phyloP scores from a whole-genome alignment of 2,329 filamentous ascomycete species.

The Ambrosiella beaveri region DNA sequence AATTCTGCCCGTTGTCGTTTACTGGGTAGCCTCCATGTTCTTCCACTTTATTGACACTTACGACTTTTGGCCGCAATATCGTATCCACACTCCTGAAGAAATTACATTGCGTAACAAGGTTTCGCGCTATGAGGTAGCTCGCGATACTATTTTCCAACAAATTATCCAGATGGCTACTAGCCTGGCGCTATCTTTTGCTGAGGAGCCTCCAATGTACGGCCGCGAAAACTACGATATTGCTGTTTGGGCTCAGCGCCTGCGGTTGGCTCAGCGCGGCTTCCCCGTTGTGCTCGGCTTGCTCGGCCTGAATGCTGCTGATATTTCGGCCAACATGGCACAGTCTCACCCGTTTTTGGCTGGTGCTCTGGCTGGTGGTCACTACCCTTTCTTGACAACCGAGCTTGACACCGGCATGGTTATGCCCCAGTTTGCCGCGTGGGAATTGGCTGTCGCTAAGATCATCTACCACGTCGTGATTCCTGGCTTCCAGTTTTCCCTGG shows the following conservation, averaged over 20 bases:
- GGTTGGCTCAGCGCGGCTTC: constrained; percentile 61
- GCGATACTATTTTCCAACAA: constrained; percentile 85
- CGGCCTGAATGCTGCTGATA: constrained; percentile 56
- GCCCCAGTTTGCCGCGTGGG: constrained; percentile 71
- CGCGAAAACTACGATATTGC: constrained; percentile 74
- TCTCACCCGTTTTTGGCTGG: constrained; percentile 60
- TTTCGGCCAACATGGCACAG: constrained; percentile 58
- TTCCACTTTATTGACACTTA: constrained; percentile 78
- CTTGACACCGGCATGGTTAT: constrained; percentile 35
- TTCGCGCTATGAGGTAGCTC: constrained; percentile 65
- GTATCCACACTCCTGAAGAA: constrained; percentile 87
- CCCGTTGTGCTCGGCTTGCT: constrained; percentile 52
- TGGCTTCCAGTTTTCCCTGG: constrained; percentile 56
- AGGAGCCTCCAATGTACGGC: constrained; percentile 56
- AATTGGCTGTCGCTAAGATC: constrained; percentile 52
- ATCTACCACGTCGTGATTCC: constrained; percentile 72
- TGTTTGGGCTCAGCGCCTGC: constrained; percentile 71
- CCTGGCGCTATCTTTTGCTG: constrained; percentile 48
- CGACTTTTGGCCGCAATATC: constrained; percentile 78
- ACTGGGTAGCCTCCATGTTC: constrained; percentile 72
- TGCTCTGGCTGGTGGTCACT: constrained; percentile 61
- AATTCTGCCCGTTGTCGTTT: constrained; percentile 60
- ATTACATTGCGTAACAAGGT: constrained; percentile 77
- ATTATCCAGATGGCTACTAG: constrained; percentile 67
- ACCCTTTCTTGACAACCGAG: constrained; percentile 50